These are phyloP conservation scores for Salix dunnii DNA, from an alignment of 345 rosid genomes.

Conservation along the genomic window DNA sequence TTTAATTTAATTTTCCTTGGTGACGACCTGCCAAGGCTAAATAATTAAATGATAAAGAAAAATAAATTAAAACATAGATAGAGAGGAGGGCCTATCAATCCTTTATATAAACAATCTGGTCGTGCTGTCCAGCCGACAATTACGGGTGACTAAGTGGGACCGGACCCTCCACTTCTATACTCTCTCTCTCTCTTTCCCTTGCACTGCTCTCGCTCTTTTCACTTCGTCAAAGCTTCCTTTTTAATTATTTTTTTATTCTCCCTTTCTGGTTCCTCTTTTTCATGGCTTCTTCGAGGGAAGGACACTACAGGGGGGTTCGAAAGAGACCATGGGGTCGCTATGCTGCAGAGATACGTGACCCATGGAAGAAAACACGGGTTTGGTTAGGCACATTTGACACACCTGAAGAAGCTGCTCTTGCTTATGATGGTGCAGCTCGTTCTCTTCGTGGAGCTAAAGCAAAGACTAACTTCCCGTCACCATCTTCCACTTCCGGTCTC, in stretches of 20 bases:
- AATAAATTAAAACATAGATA: neutral
- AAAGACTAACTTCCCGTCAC: constrained; percentile 77
- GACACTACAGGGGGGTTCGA: constrained; percentile 84
- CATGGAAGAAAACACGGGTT: constrained; percentile 91
- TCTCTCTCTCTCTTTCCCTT: neutral
- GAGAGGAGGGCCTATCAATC: neutral
- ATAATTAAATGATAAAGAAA: neutral
- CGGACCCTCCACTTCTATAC: constrained; percentile 38
- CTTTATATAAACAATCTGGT: constrained; percentile 7
- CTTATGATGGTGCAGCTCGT: constrained; percentile 91
- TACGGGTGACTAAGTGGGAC: constrained; percentile 62
- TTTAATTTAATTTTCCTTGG: too few relatives aligned
- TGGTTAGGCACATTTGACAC: constrained; percentile 98
- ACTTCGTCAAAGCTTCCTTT: constrained; percentile 2
- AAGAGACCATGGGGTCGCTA: constrained; percentile 99
- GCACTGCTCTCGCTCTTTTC: neutral
- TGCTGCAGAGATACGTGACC: constrained; percentile 96
- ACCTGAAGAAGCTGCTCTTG: constrained; percentile 94
- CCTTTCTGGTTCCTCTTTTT: neutral
- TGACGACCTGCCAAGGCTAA: neutral
- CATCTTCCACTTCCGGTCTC: constrained; percentile 27
- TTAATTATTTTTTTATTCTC: neutral
- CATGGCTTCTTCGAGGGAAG: constrained; percentile 70
- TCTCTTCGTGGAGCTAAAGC: constrained; percentile 89
- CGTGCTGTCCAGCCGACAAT: constrained; percentile 62